Percentiles rank a stretch among this genome's conserved stretches.
Conservation (phyloP, 495 filamentous ascomycete genomes). For the Tuber borchii region DNA sequence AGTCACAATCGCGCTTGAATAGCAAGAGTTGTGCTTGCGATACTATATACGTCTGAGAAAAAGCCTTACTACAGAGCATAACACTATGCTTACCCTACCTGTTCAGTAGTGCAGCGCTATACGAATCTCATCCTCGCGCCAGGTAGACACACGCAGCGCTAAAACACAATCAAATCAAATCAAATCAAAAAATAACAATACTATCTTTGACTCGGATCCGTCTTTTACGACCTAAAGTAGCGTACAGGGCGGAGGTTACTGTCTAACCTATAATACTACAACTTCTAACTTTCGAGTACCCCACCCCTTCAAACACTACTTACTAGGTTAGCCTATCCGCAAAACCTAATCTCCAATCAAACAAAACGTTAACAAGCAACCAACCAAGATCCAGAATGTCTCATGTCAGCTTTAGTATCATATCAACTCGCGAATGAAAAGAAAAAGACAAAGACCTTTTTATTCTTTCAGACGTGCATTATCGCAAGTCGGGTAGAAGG, state of each 20-base stretch:
- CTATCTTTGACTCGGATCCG: too few species aligned
- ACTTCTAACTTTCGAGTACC: background rate
- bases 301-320: too few species aligned
- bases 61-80: too few species aligned
- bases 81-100: too few species aligned
- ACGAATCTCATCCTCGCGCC: too few species aligned
- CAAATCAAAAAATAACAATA: background rate
- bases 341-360: background rate
- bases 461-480: background rate
- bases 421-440: background rate
- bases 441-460: background rate
- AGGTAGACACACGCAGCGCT: background rate
- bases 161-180: background rate
- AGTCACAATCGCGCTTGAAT: too few species aligned
- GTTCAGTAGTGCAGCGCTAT: too few species aligned
- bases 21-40: too few species aligned
- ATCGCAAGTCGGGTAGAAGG: background rate
- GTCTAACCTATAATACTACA: background rate
- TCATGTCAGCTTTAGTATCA: background rate
- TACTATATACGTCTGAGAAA: too few species aligned
- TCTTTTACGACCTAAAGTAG: background rate
- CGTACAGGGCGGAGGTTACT: too few species aligned
- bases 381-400: background rate
- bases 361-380: background rate
- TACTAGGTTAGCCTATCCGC: background rate